Percentiles rank a stretch among this genome's conserved stretches.
Evolutionary conservation across 306 rosid species (phyloP).

Genomic region (Castanea sativa): DNA sequence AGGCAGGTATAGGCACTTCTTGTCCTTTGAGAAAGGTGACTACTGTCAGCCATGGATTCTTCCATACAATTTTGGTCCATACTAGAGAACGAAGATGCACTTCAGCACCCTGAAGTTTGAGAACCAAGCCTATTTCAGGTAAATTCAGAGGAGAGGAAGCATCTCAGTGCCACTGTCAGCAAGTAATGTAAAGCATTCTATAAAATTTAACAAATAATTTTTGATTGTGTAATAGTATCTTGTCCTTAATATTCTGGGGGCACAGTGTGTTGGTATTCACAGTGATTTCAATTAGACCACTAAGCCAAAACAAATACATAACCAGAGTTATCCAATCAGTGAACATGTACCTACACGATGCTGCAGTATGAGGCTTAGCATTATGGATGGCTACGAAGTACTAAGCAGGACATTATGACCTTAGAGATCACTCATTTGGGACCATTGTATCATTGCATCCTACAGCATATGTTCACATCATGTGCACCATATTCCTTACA

Average conservation of each 20-base stretch:
- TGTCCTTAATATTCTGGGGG: not conserved
- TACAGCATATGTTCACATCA: not conserved
- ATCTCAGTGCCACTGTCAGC: not conserved
- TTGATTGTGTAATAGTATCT: not conserved
- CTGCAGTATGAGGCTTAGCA: not conserved
- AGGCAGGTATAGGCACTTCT: conserved; percentile 31
- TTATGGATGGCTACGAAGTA: not conserved
- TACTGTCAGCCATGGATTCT: conserved; percentile 30
- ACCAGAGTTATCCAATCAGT: not conserved
- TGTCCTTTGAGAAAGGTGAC: conserved; percentile 12
- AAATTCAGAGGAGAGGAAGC: conserved; percentile 22
- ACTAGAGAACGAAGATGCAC: conserved; percentile 18
- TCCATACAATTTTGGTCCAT: conserved; percentile 32
- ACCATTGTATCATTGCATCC: not conserved
- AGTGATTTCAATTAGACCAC: not conserved
- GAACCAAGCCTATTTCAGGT: conserved; percentile 17
- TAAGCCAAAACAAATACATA: no score
- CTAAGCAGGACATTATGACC: not conserved
- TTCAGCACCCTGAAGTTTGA: conserved; percentile 21
- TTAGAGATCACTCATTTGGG: not conserved
- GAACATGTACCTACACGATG: not conserved
- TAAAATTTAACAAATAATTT: not conserved
- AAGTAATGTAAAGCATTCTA: not conserved
- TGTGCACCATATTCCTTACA: not conserved
- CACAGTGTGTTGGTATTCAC: not conserved